Evolutionary conservation across 164 flowering plant genomes (phyloP).

Genomic region (Platanus orientalis): DNA sequence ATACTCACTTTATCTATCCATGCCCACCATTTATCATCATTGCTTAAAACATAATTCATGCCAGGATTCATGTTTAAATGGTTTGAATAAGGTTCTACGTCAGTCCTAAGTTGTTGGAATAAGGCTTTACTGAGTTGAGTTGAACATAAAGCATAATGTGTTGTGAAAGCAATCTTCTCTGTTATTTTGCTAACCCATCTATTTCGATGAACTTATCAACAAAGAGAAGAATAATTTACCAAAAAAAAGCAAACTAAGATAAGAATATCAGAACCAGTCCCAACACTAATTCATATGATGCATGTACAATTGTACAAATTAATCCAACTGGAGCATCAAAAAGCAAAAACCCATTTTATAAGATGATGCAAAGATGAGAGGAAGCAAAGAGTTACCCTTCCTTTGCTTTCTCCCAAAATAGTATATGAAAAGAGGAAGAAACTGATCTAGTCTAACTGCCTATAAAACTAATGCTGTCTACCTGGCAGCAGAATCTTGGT

Average conservation of each 20-base stretch:
- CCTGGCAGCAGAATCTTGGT: constrained; percentile 51
- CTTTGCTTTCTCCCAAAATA: constrained; percentile 19
- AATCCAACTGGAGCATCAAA: constrained; percentile 26
- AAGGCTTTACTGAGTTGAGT: too few species aligned
- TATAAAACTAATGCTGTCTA: constrained; percentile 29
- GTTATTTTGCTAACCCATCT: constrained; percentile 1
- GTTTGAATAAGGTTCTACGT: too few species aligned
- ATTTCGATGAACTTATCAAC: too few species aligned
- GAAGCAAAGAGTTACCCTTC: constrained; percentile 22
- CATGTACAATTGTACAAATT: constrained; percentile 40
- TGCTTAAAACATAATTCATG: constrained; percentile 44
- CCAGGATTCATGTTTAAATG: too few species aligned
- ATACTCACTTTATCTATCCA: neutral
- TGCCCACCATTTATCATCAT: constrained; percentile 14
- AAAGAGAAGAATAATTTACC: too few species aligned
- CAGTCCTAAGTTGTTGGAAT: too few species aligned
- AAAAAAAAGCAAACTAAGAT: too few species aligned
- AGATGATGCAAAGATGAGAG: constrained; percentile 24
- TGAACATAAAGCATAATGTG: too few species aligned
- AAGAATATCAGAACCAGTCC: constrained; percentile 4
- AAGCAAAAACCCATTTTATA: constrained; percentile 31
- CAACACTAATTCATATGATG: constrained; percentile 33
- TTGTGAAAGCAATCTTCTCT: constrained; percentile 24
- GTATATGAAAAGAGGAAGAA: constrained; percentile 13
- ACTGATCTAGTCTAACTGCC: constrained; percentile 22